These are phyloP conservation scores for Chlorella vulgaris DNA, from an alignment of 139 green algal genomes.

Conservation along the genomic window DNA sequence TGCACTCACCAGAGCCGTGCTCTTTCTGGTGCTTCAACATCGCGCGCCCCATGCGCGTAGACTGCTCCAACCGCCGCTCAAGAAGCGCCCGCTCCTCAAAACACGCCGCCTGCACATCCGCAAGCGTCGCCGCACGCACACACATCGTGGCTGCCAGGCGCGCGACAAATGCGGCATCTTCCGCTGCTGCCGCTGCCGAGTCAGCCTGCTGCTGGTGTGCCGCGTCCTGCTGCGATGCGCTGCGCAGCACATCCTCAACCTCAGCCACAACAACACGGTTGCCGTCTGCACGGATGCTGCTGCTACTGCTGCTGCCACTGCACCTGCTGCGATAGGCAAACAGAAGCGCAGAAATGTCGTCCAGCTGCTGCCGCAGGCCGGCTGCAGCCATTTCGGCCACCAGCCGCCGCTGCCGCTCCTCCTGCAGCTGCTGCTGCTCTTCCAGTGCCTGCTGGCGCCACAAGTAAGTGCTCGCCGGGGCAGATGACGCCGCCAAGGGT, in stretches of 20 bases:
- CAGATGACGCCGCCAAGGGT: too few species aligned
- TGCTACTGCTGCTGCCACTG: not conserved
- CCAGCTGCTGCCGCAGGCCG: not conserved
- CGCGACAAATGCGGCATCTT: conserved; percentile 7
- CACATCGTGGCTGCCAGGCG: conserved; percentile 7
- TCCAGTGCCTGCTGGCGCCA: not conserved
- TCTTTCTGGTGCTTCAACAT: conserved; percentile 29
- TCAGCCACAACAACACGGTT: too few species aligned
- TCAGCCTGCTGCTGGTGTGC: not conserved
- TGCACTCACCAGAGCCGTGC: conserved; percentile 19
- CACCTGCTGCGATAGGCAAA: not conserved
- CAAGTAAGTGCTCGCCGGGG: not conserved
- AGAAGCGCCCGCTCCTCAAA: not conserved
- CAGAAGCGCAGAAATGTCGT: conserved; percentile 1
- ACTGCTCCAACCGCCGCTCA: conserved; percentile 20
- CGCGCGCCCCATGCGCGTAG: conserved; percentile 3
- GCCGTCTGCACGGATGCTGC: not conserved
- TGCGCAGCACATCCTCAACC: too few species aligned
- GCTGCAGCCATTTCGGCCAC: not conserved
- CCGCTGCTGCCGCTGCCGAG: not conserved
- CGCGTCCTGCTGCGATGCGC: not conserved
- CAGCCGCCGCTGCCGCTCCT: conserved; percentile 12
- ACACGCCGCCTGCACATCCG: not conserved
- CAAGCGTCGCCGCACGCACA: not conserved
- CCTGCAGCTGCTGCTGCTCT: not conserved